Percentiles rank a stretch among this genome's conserved stretches.
Evolutionary conservation across 331 rosid genomes (phyloP).

Genomic region (Rosa hybrid): DNA sequence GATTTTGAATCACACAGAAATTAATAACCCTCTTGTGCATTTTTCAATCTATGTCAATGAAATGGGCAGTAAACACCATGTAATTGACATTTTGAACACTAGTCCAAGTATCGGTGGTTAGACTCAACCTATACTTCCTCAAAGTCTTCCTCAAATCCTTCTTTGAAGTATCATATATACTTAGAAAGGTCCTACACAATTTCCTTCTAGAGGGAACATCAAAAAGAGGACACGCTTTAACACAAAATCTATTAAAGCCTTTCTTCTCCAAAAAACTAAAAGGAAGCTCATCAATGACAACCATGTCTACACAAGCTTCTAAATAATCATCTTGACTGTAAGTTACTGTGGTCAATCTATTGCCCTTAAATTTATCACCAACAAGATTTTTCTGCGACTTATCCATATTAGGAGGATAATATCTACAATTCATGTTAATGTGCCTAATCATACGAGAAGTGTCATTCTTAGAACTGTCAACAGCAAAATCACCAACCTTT

Average conservation of each 20-base stretch:
- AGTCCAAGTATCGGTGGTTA: not conserved
- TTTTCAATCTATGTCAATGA: not conserved
- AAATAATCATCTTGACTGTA: not conserved
- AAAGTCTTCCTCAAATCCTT: not conserved
- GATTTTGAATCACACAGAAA: not conserved
- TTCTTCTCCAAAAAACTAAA: not conserved
- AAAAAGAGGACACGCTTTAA: not conserved
- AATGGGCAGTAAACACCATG: conserved; percentile 1
- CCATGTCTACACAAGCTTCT: not conserved
- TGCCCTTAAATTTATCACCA: not conserved
- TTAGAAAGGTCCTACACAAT: not conserved
- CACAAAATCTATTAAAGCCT: not conserved
- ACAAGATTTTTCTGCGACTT: not conserved
- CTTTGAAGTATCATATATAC: not conserved
- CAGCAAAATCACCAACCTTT: not conserved
- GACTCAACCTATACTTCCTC: not conserved
- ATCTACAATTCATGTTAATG: not conserved
- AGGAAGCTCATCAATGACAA: not conserved
- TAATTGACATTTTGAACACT: not conserved
- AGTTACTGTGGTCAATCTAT: too few species aligned
- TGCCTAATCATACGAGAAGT: not conserved
- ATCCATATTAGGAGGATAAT: not conserved
- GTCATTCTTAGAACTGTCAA: not conserved
- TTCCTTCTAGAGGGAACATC: not conserved
- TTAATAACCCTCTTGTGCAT: not conserved